Evolutionary conservation across 2,329 filamentous ascomycete species (phyloP).

Genomic region (Ophiostoma sp.): DNA sequence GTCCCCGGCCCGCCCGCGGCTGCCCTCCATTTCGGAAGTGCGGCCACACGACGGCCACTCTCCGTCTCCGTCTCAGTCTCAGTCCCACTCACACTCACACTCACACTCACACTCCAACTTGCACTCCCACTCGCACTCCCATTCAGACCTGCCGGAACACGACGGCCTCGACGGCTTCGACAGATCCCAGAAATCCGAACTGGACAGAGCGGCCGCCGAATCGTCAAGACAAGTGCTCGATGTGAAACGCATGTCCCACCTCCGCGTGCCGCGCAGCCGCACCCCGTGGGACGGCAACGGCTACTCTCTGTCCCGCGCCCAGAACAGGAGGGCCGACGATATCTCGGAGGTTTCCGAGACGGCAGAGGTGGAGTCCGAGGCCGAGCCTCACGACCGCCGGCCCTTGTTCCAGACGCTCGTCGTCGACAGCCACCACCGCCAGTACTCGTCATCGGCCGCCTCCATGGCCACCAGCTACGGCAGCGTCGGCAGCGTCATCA

Average conservation of each 20-base stretch:
- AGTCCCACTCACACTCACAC: too few relatives aligned
- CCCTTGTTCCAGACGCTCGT: background rate
- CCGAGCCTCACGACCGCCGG: background rate
- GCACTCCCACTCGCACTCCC: background rate
- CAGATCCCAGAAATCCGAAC: too few relatives aligned
- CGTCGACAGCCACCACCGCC: background rate
- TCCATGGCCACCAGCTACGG: too few relatives aligned
- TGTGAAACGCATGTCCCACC: background rate
- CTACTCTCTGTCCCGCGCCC: conserved; percentile 43
- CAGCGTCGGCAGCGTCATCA: background rate
- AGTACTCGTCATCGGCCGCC: background rate
- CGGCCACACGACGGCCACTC: background rate
- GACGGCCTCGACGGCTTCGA: background rate
- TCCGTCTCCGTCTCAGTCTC: too few relatives aligned
- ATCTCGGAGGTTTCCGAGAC: background rate
- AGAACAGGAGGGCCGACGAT: conserved; percentile 30
- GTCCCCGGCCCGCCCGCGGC: background rate
- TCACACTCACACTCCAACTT: background rate
- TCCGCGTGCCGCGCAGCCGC: conserved; percentile 33
- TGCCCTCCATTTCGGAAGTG: background rate
- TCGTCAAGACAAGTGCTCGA: background rate
- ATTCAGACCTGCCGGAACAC: background rate
- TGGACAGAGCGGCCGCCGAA: too few relatives aligned
- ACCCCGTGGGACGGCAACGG: conserved; percentile 50
- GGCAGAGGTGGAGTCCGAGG: too few relatives aligned